Percentiles rank a stretch among this genome's conserved stretches.
These are phyloP conservation scores for Oryza punctata DNA, from an alignment of 176 grass and related monocot species.

Conservation along the genomic window DNA sequence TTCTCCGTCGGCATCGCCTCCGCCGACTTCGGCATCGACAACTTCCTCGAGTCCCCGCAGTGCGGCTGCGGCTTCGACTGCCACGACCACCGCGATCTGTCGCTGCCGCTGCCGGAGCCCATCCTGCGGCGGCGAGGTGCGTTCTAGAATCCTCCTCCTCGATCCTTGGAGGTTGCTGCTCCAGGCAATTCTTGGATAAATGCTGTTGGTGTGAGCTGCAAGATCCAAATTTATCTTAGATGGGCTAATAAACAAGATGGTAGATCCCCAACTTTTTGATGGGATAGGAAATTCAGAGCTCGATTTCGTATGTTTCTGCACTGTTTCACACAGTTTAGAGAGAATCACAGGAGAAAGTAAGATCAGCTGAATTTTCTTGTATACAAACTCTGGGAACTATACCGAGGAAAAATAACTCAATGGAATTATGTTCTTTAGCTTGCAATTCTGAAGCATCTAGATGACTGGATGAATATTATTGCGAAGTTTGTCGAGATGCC, in stretches of 20 bases:
- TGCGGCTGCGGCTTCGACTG: constrained; percentile 96
- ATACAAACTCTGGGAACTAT: not conserved
- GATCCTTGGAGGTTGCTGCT: not conserved
- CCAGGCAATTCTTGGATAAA: not conserved
- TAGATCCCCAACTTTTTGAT: constrained; percentile 41
- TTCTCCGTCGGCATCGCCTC: constrained; percentile 95
- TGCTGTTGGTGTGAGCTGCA: constrained; percentile 14
- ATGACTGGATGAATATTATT: not conserved
- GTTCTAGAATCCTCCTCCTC: constrained; percentile 38
- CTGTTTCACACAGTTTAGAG: constrained; percentile 41
- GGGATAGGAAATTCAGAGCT: constrained; percentile 29
- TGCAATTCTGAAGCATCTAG: not conserved
- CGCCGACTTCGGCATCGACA: constrained; percentile 76
- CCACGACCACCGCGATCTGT: not conserved
- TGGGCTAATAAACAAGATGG: constrained; percentile 31
- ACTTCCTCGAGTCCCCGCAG: constrained; percentile 76
- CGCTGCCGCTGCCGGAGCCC: not conserved
- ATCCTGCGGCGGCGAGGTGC: constrained; percentile 54
- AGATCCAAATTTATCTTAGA: not conserved
- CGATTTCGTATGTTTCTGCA: constrained; percentile 17
- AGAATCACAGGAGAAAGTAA: not conserved
- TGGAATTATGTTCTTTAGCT: not conserved
- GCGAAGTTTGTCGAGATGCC: not conserved
- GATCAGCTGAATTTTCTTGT: not conserved
- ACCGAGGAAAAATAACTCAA: not conserved